phyloP scores from a whole-genome alignment of 257 asterid species.

The Solanum lycopersicoides region DNA sequence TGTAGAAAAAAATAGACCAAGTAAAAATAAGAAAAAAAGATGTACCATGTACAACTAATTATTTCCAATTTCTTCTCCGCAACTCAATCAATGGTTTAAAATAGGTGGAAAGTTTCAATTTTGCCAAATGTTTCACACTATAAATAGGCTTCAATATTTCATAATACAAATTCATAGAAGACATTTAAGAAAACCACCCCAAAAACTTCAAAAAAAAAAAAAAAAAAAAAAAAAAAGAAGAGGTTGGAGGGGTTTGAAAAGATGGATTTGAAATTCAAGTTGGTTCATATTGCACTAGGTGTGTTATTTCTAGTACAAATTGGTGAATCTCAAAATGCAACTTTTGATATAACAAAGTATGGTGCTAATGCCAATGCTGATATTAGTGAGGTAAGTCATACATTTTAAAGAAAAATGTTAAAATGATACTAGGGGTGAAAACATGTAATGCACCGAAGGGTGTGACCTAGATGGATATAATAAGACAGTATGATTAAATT shows the following conservation, averaged over 20 bases:
- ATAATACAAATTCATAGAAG: neutral
- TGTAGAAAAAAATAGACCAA: neutral
- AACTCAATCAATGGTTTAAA: neutral
- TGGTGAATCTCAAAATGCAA: neutral
- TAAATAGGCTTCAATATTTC: neutral
- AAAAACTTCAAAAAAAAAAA: neutral
- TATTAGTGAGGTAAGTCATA: neutral
- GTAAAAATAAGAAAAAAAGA: neutral
- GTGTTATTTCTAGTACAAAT: neutral
- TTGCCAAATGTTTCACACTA: neutral
- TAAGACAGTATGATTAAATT: neutral
- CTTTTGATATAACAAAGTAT: neutral
- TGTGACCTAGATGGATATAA: neutral
- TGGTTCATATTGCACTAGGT: neutral
- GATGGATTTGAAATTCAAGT: neutral
- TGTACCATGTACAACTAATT: neutral
- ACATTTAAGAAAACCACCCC: neutral
- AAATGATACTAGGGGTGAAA: neutral
- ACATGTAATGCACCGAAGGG: neutral
- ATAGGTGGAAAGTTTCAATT: neutral
- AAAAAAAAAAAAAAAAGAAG: neutral
- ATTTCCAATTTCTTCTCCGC: neutral
- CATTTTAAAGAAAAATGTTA: neutral
- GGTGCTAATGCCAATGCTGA: conserved; percentile 2
- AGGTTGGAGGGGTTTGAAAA: neutral